These are phyloP conservation scores for Sarcomyxa edulis DNA, from an alignment of 768 basidiomycete species.

Conservation along the genomic window DNA sequence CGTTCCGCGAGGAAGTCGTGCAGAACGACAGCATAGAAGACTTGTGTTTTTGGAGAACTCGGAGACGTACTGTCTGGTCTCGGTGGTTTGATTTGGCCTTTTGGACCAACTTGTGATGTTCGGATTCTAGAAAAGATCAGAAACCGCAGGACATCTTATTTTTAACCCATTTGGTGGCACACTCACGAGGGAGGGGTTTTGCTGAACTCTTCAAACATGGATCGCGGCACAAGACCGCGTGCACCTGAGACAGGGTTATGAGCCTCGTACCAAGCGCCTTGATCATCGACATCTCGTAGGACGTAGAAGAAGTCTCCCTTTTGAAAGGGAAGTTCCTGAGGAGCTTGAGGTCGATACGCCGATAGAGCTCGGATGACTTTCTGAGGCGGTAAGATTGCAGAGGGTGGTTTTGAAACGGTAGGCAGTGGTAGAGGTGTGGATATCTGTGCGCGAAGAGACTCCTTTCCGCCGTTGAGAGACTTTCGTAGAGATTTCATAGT, in stretches of 20 bases:
- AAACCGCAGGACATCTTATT: constrained; percentile 5
- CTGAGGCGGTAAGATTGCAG: constrained; percentile 78
- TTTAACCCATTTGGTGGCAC: background rate
- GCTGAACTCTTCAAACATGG: constrained; percentile 86
- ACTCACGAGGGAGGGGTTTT: constrained; percentile 66
- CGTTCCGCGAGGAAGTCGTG: constrained; percentile 97
- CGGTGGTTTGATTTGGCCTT: constrained; percentile 13
- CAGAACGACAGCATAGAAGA: constrained; percentile 91
- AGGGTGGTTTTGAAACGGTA: constrained; percentile 61
- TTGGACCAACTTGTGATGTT: constrained; percentile 32
- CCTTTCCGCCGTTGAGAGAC: constrained; percentile 66
- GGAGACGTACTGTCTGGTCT: constrained; percentile 18
- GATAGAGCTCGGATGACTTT: constrained; percentile 89
- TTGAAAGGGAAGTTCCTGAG: constrained; percentile 84
- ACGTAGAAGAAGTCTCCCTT: constrained; percentile 99
- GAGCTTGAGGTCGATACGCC: constrained; percentile 59
- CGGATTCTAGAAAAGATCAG: constrained; percentile 28
- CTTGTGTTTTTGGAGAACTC: constrained; percentile 41
- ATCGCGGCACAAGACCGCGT: constrained; percentile 83
- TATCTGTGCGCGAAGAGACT: constrained; percentile 55
- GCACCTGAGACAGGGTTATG: constrained; percentile 91
- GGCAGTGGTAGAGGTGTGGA: constrained; percentile 67
- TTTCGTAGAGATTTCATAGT: constrained; percentile 80
- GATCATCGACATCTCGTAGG: constrained; percentile 58
- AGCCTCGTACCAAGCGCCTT: constrained; percentile 81